Evolutionary conservation across 1,284 basidiomycete species (phyloP).

Genomic region (Megacollybia platyphylla): DNA sequence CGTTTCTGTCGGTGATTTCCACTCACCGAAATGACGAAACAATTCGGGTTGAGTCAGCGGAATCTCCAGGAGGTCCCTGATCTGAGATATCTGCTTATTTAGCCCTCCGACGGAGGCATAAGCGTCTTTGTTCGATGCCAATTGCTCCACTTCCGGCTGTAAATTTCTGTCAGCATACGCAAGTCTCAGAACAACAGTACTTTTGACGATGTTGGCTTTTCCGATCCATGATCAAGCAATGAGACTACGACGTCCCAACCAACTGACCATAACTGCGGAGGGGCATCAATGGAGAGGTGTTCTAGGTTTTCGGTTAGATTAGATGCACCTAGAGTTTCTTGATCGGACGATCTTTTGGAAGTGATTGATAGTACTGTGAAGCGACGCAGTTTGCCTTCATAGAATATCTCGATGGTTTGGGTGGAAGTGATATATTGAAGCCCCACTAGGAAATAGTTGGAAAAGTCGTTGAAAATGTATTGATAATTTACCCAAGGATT

Average conservation of each 20-base stretch:
- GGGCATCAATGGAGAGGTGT: conserved; percentile 25
- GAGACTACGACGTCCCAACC: conserved; percentile 51
- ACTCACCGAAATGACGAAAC: conserved; percentile 76
- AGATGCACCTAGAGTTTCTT: conserved; percentile 13
- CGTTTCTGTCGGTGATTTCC: background rate
- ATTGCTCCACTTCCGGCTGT: conserved; percentile 30
- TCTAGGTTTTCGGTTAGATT: conserved; percentile 24
- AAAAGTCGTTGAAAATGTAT: conserved; percentile 6
- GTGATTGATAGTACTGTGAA: conserved; percentile 42
- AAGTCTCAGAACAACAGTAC: background rate
- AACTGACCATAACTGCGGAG: conserved; percentile 35
- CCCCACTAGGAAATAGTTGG: conserved; percentile 38
- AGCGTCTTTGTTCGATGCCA: conserved; percentile 32
- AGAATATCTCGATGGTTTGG: conserved; percentile 51
- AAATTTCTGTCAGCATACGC: conserved; percentile 7
- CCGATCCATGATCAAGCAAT: conserved; percentile 22
- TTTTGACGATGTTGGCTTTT: background rate
- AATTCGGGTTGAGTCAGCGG: conserved; percentile 85
- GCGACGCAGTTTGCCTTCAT: conserved; percentile 43
- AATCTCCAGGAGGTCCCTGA: conserved; percentile 90
- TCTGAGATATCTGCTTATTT: conserved; percentile 77
- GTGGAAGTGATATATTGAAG: conserved; percentile 55
- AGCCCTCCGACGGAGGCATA: conserved; percentile 82
- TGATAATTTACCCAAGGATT: conserved; percentile 38
- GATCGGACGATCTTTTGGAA: conserved; percentile 12